A percentile compares a stretch with the other conserved stretches of the same genome.
Evolutionary conservation across 2,329 filamentous ascomycete genomes (phyloP).

Genomic region (Monilinia fructigena): DNA sequence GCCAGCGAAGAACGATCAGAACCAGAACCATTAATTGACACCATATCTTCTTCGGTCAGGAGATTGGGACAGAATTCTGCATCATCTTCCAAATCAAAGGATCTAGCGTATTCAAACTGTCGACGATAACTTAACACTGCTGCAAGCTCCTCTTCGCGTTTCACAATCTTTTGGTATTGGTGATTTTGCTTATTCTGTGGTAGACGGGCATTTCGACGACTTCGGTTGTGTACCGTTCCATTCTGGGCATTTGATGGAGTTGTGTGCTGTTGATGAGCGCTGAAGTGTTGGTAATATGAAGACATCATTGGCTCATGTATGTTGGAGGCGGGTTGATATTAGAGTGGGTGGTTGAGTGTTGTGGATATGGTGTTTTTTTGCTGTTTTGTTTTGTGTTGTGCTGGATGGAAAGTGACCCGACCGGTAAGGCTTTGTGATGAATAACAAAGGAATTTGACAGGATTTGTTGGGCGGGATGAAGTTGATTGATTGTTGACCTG

Average conservation of each 20-base stretch:
- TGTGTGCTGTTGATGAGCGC: slow-evolving; percentile 54
- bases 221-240: slow-evolving; percentile 70
- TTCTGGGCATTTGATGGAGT: slow-evolving; percentile 50
- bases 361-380: background rate
- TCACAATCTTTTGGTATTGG: slow-evolving; percentile 75
- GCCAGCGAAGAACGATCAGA: slow-evolving; percentile 94
- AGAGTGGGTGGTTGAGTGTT: background rate
- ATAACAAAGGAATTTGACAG: slow-evolving; percentile 15
- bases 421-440: slow-evolving; percentile 18
- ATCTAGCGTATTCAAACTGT: slow-evolving; percentile 86
- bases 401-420: slow-evolving; percentile 8
- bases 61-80: slow-evolving; percentile 92
- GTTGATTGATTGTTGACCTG: background rate
- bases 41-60: slow-evolving; percentile 78
- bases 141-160: slow-evolving; percentile 84
- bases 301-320: slow-evolving; percentile 52
- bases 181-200: slow-evolving; percentile 76
- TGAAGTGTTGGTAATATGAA: slow-evolving; percentile 61
- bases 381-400: background rate
- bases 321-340: slow-evolving; percentile 12
- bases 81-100: slow-evolving; percentile 94
- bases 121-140: slow-evolving; percentile 76
- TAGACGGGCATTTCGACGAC: slow-evolving; percentile 78
- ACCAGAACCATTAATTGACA: slow-evolving; percentile 83
- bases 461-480: background rate